Conservation (phyloP, 352 stramenopile species). For the Pythium plurisporium region DNA sequence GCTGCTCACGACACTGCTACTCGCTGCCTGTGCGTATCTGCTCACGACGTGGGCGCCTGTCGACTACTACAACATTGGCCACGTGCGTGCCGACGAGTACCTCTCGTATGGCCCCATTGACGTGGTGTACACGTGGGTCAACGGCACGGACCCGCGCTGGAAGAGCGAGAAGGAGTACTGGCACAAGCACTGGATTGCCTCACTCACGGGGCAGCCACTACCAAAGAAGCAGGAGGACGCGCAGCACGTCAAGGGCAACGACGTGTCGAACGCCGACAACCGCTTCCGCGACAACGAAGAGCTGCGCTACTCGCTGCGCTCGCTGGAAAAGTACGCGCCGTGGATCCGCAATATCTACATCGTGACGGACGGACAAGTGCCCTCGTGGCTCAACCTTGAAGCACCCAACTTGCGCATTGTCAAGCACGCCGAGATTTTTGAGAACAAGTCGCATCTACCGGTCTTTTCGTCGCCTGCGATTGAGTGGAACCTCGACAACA, state of each 20-base stretch:
- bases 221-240: slow-evolving; percentile 48
- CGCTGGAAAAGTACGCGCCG: slow-evolving; percentile 92
- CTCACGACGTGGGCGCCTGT: slow-evolving; percentile 17
- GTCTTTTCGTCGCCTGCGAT: slow-evolving; percentile 94
- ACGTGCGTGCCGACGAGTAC: slow-evolving; percentile 45
- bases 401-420: slow-evolving; percentile 80
- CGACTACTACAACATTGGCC: slow-evolving; percentile 61
- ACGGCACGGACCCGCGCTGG: slow-evolving; percentile 92
- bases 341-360: slow-evolving; percentile 94
- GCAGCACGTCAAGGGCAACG: slow-evolving; percentile 48
- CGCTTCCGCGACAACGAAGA: slow-evolving; percentile 94
- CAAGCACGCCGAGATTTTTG: slow-evolving; percentile 90
- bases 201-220: slow-evolving; percentile 71
- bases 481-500: slow-evolving; percentile 92
- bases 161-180: slow-evolving; percentile 85
- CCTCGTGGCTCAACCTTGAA: slow-evolving; percentile 90
- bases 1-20: slow-evolving; percentile 2
- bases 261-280: slow-evolving; percentile 82
- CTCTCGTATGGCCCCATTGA: slow-evolving; percentile 88
- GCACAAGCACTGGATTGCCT: slow-evolving; percentile 86
- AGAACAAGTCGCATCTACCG: slow-evolving; percentile 83
- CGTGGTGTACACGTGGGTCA: slow-evolving; percentile 97
- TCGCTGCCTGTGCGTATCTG: slow-evolving; percentile 14
- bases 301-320: slow-evolving; percentile 90
- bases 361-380: slow-evolving; percentile 93